Percentiles rank a stretch among this genome's conserved stretches.
These are phyloP conservation scores for Mrakia blollopis DNA, from an alignment of 768 basidiomycete species.

Conservation along the genomic window DNA sequence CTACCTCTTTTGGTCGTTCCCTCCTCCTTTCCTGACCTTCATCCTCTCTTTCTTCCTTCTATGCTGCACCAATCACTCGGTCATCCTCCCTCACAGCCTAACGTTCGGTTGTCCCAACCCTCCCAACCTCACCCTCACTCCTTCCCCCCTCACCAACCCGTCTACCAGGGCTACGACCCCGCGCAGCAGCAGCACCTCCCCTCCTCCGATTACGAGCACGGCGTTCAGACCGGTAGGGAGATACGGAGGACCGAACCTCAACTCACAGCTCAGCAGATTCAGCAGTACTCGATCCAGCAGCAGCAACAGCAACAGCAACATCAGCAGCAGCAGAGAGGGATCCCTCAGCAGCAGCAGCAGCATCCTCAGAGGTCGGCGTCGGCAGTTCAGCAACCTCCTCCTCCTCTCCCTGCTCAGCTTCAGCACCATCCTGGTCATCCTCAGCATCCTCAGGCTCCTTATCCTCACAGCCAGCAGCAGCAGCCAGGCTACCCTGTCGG, in stretches of 20 bases:
- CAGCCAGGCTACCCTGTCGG: constrained; percentile 1
- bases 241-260: background rate
- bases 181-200: constrained; percentile 10
- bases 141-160: background rate
- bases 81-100: background rate
- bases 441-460: constrained; percentile 2
- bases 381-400: background rate
- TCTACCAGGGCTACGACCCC: background rate
- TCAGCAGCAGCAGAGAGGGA: background rate
- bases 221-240: background rate
- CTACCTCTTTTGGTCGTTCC: background rate
- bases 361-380: background rate
- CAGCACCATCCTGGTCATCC: background rate
- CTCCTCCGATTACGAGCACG: constrained; percentile 7
- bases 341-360: background rate
- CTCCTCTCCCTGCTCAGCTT: background rate
- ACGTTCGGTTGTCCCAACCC: background rate
- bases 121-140: background rate
- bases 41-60: background rate
- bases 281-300: background rate
- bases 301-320: background rate
- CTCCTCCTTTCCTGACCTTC: background rate
- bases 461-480: constrained; percentile 3
- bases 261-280: background rate
- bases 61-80: background rate